Evolutionary conservation across 768 basidiomycete species (phyloP), one percentile per base, ranked within the genome.

Genomic region (Paxillus involutus): DNA sequence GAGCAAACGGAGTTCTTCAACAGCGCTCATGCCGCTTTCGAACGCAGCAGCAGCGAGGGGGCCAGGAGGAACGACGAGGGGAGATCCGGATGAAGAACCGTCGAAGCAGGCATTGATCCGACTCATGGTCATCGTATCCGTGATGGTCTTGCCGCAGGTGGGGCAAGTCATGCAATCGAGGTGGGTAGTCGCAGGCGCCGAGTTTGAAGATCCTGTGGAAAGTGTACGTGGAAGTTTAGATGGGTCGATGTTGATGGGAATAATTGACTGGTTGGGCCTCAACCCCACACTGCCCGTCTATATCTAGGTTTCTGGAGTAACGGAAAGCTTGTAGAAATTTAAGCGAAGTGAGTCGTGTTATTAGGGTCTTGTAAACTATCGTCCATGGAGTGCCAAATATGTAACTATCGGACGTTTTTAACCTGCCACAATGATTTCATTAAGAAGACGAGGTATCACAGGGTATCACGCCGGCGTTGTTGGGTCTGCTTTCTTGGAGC

Each of bases 271-370:
- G 91, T 74, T 66, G 16, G 85, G 80, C 5, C 71, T 91, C 36
- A 86, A 91, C 70, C 90, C 90, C 4, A 85, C 87, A 2, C 72
- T 93, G 50, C 89, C 89, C 0, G 85, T 92, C 56, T 93, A 89
- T 65, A 84, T 92, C 44, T 92, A 51, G 47, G 13, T 16, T 8
- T 13, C 43, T 29, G 17, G 24, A 43, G 24, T 21, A n/a, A 26
- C 33, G 36, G 35, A 19, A 85, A 77, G 13, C 24, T 35, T 60
- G 51, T 53, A 10, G 42, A 43, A 39, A 24, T 30, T 4, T 16
- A 58, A 51, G 36, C 40, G 43, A 29, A 26, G 19, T 29, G n/a
- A 40, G n/a, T 19, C 24, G 29, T 9, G 29, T 10, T 10, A 30
- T 32, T 32, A 17, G 5, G 26, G 12, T 3, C 29, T 14, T 45